These are phyloP conservation scores for Capsicum rhomboideum DNA, from an alignment of 257 asterid species.

Conservation along the genomic window DNA sequence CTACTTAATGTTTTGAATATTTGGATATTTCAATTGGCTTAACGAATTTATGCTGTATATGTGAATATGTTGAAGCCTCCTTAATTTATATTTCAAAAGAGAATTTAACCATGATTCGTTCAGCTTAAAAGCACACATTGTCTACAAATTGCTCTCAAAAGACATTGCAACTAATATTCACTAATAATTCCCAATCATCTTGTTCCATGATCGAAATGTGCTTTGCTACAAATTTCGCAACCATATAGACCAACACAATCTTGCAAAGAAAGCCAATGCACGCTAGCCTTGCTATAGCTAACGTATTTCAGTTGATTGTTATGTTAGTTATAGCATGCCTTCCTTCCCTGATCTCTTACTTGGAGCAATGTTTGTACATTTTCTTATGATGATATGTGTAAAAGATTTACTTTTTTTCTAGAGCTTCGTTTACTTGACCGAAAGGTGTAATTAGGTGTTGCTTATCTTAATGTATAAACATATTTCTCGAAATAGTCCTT, in stretches of 20 bases:
- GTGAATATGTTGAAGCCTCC: background rate
- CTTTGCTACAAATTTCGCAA: too few relatives aligned
- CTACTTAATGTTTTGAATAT: background rate
- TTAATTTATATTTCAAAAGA: too few relatives aligned
- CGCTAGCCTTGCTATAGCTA: background rate
- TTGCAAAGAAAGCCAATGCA: background rate
- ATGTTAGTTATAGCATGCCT: background rate
- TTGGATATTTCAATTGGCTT: background rate
- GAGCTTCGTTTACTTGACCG: background rate
- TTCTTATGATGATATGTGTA: background rate
- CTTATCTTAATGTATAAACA: background rate
- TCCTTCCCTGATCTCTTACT: background rate
- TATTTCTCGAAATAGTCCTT: background rate
- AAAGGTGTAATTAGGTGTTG: background rate
- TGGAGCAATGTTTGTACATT: background rate
- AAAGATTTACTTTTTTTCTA: background rate
- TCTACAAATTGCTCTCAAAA: too few relatives aligned
- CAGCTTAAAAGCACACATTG: too few relatives aligned
- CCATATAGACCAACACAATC: background rate
- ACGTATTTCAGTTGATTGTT: background rate
- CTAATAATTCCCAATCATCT: too few relatives aligned
- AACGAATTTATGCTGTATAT: background rate
- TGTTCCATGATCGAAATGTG: too few relatives aligned
- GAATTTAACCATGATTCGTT: too few relatives aligned
- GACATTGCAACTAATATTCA: too few relatives aligned